A percentile compares a stretch with the other conserved stretches of the same genome.
Conservation (phyloP, 2,329 filamentous ascomycete species). For the Fusarium sp. region DNA sequence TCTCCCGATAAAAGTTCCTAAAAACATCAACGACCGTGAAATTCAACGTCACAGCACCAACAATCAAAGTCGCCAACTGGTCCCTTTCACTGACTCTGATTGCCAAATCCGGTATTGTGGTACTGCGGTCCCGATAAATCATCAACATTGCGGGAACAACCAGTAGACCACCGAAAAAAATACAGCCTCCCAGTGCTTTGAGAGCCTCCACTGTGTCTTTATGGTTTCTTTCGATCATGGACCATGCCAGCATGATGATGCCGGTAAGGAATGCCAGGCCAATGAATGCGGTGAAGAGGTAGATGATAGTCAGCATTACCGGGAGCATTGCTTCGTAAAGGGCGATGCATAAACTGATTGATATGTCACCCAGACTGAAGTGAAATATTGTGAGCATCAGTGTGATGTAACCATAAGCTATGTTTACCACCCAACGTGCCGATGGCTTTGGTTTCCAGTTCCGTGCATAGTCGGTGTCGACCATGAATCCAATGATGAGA, state of each 20-base stretch:
- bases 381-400: constrained; percentile 1
- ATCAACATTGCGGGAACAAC: background rate
- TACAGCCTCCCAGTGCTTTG: background rate
- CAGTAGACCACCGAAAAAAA: background rate
- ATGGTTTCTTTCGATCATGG: background rate
- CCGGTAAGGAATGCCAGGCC: background rate
- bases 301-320: background rate
- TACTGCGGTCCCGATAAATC: background rate
- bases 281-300: background rate
- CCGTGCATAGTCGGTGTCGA: background rate
- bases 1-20: background rate
- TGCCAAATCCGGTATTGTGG: constrained; percentile 3
- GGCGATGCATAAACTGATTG: background rate
- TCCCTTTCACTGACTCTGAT: constrained; percentile 4
- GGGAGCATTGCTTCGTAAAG: background rate
- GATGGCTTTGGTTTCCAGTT: background rate
- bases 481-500: background rate
- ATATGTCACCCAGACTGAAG: constrained; percentile 2
- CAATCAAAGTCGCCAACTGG: constrained; percentile 16
- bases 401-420: background rate
- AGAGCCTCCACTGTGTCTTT: background rate
- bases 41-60: background rate
- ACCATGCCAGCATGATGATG: background rate
- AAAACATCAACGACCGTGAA: constrained; percentile 3
- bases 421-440: background rate